Conservation (phyloP, 2,329 filamentous ascomycete genomes). For the Paramyrothecium sp. region DNA sequence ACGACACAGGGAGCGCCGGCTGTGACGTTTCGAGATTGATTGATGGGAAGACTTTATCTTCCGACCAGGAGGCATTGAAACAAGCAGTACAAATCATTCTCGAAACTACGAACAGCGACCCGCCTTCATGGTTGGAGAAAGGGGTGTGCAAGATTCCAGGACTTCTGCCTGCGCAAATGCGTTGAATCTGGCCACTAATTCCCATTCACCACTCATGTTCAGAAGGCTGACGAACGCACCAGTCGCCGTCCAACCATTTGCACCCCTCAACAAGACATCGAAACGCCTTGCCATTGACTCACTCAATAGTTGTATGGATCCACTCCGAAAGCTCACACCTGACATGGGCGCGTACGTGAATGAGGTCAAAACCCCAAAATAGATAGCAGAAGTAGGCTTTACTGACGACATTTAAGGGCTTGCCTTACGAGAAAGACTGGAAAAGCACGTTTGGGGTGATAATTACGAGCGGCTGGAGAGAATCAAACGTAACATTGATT, state of each 20-base stretch:
- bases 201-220: too few species aligned
- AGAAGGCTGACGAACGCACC: too few species aligned
- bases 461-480: not conserved
- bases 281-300: too few species aligned
- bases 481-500: not conserved
- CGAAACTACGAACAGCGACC: not conserved
- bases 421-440: not conserved
- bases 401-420: not conserved
- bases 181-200: not conserved
- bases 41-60: conserved; percentile 31
- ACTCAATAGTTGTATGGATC: too few species aligned
- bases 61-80: conserved; percentile 21
- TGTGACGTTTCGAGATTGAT: conserved; percentile 44
- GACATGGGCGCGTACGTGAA: not conserved
- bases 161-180: not conserved
- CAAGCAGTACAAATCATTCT: not conserved
- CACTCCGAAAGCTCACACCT: too few species aligned
- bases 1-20: conserved; percentile 34
- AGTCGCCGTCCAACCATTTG: too few species aligned
- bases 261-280: too few species aligned
- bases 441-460: not conserved
- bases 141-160: not conserved
- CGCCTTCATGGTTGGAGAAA: not conserved
- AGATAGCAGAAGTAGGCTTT: too few species aligned
- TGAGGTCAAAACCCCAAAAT: not conserved